A percentile compares a stretch with the other conserved stretches of the same genome.
phyloP scores from a whole-genome alignment of 139 green algal species.

The Volvox africanus region DNA sequence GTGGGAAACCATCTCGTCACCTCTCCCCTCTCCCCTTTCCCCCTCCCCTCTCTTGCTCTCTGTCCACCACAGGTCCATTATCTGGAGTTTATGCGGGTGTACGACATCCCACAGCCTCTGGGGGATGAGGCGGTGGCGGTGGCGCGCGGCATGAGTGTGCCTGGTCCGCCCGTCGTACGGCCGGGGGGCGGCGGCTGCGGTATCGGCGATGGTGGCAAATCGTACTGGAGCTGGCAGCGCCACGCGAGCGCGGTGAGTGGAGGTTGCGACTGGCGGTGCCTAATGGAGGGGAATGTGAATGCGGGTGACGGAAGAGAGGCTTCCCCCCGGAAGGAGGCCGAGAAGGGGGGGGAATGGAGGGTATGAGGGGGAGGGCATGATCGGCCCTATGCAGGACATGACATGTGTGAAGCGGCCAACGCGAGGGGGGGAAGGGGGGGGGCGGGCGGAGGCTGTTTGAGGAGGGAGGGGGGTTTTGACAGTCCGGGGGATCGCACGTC shows the following conservation, averaged over 20 bases:
- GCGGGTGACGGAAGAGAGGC: too few relatives aligned
- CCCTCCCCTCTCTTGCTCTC: too few relatives aligned
- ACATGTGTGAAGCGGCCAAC: too few relatives aligned
- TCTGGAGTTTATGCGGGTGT: slow-evolving; percentile 1
- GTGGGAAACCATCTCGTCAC: not conserved
- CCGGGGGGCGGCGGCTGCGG: not conserved
- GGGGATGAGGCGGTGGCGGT: not conserved
- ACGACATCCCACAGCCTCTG: slow-evolving; percentile 20
- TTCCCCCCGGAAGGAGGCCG: too few relatives aligned
- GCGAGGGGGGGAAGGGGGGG: too few relatives aligned
- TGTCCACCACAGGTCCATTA: slow-evolving; percentile 17
- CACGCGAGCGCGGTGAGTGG: not conserved
- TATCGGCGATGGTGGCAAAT: not conserved
- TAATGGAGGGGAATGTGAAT: not conserved
- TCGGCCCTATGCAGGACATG: too few relatives aligned
- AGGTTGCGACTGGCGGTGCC: not conserved
- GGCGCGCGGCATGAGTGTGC: not conserved
- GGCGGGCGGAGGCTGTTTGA: too few relatives aligned
- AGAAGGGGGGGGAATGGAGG: not conserved
- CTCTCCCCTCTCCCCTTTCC: not conserved
- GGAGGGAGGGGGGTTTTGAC: too few relatives aligned
- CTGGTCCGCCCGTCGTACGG: slow-evolving; percentile 18
- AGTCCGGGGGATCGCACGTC: too few relatives aligned
- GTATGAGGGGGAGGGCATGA: not conserved
- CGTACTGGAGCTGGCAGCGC: slow-evolving; percentile 39